These are phyloP conservation scores for Diaporthe sp. DNA, from an alignment of 2,329 filamentous ascomycete species.

Conservation along the genomic window DNA sequence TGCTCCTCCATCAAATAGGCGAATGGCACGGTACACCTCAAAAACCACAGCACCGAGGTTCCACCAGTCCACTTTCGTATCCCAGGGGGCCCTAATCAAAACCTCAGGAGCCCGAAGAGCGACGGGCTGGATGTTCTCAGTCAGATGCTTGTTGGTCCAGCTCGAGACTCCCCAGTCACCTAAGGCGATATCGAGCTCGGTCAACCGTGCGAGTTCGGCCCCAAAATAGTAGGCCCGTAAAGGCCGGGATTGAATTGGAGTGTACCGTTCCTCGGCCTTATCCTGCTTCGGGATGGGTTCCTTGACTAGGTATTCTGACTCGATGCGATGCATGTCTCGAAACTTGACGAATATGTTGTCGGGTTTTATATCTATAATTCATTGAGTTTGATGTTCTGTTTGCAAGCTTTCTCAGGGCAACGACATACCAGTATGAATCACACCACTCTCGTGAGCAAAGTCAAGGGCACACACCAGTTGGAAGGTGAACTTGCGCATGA, in stretches of 20 bases:
- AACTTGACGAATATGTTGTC: slow-evolving; percentile 44
- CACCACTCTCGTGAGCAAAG: slow-evolving; percentile 42
- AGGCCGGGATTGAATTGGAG: background rate
- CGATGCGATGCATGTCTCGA: slow-evolving; percentile 41
- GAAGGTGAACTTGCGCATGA: slow-evolving; percentile 42
- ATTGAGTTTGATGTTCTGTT: background rate
- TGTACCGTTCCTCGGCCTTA: slow-evolving; percentile 3
- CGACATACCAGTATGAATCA: slow-evolving; percentile 43
- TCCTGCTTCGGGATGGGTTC: slow-evolving; percentile 12
- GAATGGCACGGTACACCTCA: slow-evolving; percentile 28
- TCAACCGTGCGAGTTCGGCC: background rate
- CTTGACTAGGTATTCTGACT: slow-evolving; percentile 37
- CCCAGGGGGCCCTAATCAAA: slow-evolving; percentile 43
- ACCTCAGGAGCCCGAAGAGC: slow-evolving; percentile 45
- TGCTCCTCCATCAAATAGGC: slow-evolving; percentile 5
- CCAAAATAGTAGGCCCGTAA: slow-evolving; percentile 14
- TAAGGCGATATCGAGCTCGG: slow-evolving; percentile 42
- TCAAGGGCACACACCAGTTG: slow-evolving; percentile 45
- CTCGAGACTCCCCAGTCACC: slow-evolving; percentile 43
- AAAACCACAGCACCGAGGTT: slow-evolving; percentile 43
- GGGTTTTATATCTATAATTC: slow-evolving; percentile 42
- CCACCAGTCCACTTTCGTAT: slow-evolving; percentile 41
- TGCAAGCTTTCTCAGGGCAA: background rate
- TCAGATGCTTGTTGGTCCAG: slow-evolving; percentile 41
- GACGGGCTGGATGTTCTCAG: slow-evolving; percentile 43